Evolutionary conservation across 2,329 filamentous ascomycete genomes (phyloP), one percentile per base, ranked within the genome.

Genomic region (Alternaria viburni): DNA sequence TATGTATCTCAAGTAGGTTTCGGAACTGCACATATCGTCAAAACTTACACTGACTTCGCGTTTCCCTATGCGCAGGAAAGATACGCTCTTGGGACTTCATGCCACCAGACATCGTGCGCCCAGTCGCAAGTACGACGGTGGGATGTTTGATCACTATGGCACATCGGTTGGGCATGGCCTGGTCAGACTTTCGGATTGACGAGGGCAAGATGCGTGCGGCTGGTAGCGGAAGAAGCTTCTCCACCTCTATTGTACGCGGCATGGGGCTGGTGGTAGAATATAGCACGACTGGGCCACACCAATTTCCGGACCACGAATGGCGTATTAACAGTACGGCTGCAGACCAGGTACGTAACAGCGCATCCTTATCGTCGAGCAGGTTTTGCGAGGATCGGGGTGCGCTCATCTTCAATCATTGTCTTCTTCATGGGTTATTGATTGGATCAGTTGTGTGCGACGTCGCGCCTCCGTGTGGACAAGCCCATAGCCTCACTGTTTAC

Each of bases 101-200:
- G 64, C 64, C 64, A 0, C 62, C 64, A 23, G 64, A 67, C 2
- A 50, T 62, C 4, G 64, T 65, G 1, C 52, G 64, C 1, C 62
- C 64, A 5, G 6, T 65, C 6, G 62, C 62, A 1, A 67, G 57
- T 12, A 67, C 59, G 0, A 64, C 58, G 1, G 0, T 67, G 0
- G 61, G 62, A 0, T 54, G 36, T 6, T 26, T 67, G 13, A 32
- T 67, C 4, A 47, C 36, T 17, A 47, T 67, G n/a, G 58, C 55
- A 9, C 30, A 67, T 17, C 59, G 64, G 0, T 17, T 62, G 25
- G 51, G 41, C 2, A 67, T 60, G 64, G 17, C 43, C 1, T 64
- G 61, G 58, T 2, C 30, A 30, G 60, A 66, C 2, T 41, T 55
- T 2, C 36, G 26, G 8, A 17, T 47, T 0, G 25, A 58, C 4